These are phyloP conservation scores for Polyporus arcularius DNA, from an alignment of 768 basidiomycete genomes.

Conservation along the genomic window DNA sequence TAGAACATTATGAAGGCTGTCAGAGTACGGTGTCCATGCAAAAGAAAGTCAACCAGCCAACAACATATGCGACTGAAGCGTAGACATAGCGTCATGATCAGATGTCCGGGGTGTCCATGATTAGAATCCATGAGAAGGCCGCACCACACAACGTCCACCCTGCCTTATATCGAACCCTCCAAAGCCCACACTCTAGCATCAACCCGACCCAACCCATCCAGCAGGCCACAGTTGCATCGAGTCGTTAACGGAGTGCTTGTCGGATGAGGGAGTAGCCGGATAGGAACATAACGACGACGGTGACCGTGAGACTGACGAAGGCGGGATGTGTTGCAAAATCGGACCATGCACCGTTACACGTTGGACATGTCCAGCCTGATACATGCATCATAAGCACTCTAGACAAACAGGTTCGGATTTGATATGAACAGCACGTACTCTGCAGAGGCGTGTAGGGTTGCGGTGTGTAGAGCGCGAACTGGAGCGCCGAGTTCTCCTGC, in stretches of 20 bases:
- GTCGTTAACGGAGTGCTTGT: conserved; percentile 27
- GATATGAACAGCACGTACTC: conserved; percentile 33
- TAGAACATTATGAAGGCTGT: conserved; percentile 15
- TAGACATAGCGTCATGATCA: conserved; percentile 19
- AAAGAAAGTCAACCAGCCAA: background rate
- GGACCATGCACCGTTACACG: conserved; percentile 38
- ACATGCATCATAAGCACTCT: background rate
- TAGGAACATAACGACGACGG: conserved; percentile 62
- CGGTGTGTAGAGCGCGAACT: conserved; percentile 86
- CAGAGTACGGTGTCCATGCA: conserved; percentile 8
- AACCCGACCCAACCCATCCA: background rate
- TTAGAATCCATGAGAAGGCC: conserved; percentile 16
- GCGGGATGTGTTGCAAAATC: conserved; percentile 50
- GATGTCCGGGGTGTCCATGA: conserved; percentile 16
- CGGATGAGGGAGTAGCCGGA: conserved; percentile 65
- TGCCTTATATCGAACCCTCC: background rate
- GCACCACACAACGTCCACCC: conserved; percentile 7
- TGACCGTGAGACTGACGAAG: conserved; percentile 53
- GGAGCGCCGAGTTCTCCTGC: conserved; percentile 63
- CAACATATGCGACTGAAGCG: conserved; percentile 15
- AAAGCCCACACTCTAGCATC: background rate
- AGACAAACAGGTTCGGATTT: background rate
- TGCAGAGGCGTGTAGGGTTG: conserved; percentile 66
- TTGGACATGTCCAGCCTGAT: conserved; percentile 63
- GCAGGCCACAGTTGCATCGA: background rate